A percentile compares a stretch with the other conserved stretches of the same genome.
phyloP scores from a whole-genome alignment of 352 stramenopile species.

The Hyaloperonospora brassicae region DNA sequence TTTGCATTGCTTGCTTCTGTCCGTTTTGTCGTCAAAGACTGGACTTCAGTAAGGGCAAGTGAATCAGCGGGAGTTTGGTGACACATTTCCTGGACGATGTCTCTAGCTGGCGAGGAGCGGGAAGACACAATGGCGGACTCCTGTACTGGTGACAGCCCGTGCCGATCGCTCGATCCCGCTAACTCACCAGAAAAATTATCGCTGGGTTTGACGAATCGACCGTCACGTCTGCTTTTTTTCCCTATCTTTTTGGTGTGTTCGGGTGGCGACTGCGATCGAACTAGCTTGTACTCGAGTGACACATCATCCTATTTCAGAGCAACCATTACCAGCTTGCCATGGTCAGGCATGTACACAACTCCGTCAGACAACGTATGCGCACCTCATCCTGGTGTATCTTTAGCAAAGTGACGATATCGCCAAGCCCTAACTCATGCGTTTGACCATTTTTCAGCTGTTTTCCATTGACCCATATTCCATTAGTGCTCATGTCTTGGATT shows the following conservation, averaged over 20 bases:
- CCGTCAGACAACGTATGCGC: constrained; percentile 6
- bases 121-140: constrained; percentile 7
- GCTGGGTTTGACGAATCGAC: constrained; percentile 23
- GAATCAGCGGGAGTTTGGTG: constrained; percentile 17
- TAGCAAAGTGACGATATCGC: constrained; percentile 53
- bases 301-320: constrained; percentile 32
- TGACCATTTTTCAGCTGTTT: constrained; percentile 40
- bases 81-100: constrained; percentile 14
- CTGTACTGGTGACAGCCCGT: constrained; percentile 11
- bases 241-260: constrained; percentile 8
- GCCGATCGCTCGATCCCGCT: constrained; percentile 16
- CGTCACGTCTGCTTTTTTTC: constrained; percentile 28
- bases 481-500: constrained; percentile 70
- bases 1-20: constrained; percentile 10
- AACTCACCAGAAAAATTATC: constrained; percentile 27
- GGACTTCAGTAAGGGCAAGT: constrained; percentile 3
- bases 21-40: constrained; percentile 2
- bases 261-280: constrained; percentile 11
- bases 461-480: constrained; percentile 57
- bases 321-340: background rate
- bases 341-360: background rate
- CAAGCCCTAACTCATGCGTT: constrained; percentile 34
- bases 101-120: constrained; percentile 4
- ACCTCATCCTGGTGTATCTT: constrained; percentile 42
- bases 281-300: constrained; percentile 35